A percentile compares a stretch with the other conserved stretches of the same genome.
Conservation (phyloP, 768 basidiomycete genomes). For the Amanita molliuscula region DNA sequence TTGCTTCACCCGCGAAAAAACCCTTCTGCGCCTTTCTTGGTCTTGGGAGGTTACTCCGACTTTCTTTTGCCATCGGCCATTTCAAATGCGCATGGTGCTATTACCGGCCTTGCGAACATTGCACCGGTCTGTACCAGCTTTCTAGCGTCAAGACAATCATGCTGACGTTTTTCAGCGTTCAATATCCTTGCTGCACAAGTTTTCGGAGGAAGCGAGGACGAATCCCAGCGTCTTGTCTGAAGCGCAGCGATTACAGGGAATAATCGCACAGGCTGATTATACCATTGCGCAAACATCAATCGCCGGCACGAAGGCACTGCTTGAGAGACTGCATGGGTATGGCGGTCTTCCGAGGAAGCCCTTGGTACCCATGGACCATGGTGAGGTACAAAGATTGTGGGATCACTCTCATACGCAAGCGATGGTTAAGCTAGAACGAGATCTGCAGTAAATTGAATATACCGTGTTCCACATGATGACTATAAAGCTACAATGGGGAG, state of each 20-base stretch:
- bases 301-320: slow-evolving; percentile 73
- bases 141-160: slow-evolving; percentile 5
- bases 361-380: slow-evolving; percentile 51
- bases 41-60: slow-evolving; percentile 80
- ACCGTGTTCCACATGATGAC: too few species aligned
- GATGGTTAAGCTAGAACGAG: slow-evolving; percentile 49
- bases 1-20: slow-evolving; percentile 59
- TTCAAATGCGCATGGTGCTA: slow-evolving; percentile 77
- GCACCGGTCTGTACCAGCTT: slow-evolving; percentile 44
- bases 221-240: slow-evolving; percentile 51
- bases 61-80: slow-evolving; percentile 67
- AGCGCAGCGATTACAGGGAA: slow-evolving; percentile 68
- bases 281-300: slow-evolving; percentile 71
- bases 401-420: slow-evolving; percentile 61
- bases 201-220: slow-evolving; percentile 45
- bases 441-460: not conserved
- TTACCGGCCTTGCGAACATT: slow-evolving; percentile 82
- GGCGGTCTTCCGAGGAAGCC: slow-evolving; percentile 76
- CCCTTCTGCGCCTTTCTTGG: slow-evolving; percentile 61
- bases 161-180: slow-evolving; percentile 32
- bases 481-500: not conserved
- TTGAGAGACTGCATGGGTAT: slow-evolving; percentile 71
- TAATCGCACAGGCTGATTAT: slow-evolving; percentile 72
- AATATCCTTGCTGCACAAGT: slow-evolving; percentile 47
- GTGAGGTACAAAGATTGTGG: slow-evolving; percentile 53